Evolutionary conservation across 2,329 filamentous ascomycete genomes (phyloP).

Genomic region (Cercospora sp.): DNA sequence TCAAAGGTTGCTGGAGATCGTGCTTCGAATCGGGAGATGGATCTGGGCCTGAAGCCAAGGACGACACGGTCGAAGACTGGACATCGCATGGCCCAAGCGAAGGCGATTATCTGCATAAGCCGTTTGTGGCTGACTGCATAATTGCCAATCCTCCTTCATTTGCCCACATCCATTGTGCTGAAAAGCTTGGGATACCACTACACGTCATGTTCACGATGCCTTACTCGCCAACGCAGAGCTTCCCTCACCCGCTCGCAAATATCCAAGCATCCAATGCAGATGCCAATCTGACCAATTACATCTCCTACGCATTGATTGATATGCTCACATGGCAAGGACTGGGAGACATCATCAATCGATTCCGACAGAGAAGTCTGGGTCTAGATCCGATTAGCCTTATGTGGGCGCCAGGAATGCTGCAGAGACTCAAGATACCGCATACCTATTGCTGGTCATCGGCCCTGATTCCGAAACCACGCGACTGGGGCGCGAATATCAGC

Average conservation of each 20-base stretch:
- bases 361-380: slow-evolving; percentile 71
- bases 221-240: slow-evolving; percentile 81
- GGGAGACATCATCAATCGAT: slow-evolving; percentile 87
- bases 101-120: slow-evolving; percentile 50
- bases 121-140: slow-evolving; percentile 81
- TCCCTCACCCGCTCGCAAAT: slow-evolving; percentile 83
- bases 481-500: slow-evolving; percentile 71
- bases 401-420: slow-evolving; percentile 78
- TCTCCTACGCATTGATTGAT: slow-evolving; percentile 81
- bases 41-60: slow-evolving; percentile 39
- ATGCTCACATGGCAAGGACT: slow-evolving; percentile 93
- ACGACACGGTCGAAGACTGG: slow-evolving; percentile 53
- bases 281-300: slow-evolving; percentile 73
- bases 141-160: slow-evolving; percentile 79
- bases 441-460: slow-evolving; percentile 92
- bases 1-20: slow-evolving; percentile 84
- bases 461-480: slow-evolving; percentile 73
- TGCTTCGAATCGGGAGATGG: slow-evolving; percentile 80
- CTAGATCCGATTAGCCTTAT: slow-evolving; percentile 76
- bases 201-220: slow-evolving; percentile 97
- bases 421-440: slow-evolving; percentile 73
- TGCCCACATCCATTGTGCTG: slow-evolving; percentile 72
- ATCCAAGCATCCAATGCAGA: slow-evolving; percentile 76
- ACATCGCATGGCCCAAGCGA: slow-evolving; percentile 35
- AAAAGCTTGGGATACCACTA: slow-evolving; percentile 71